These are phyloP conservation scores for Truncatella angustata DNA, from an alignment of 2,329 filamentous ascomycete genomes.

Conservation along the genomic window DNA sequence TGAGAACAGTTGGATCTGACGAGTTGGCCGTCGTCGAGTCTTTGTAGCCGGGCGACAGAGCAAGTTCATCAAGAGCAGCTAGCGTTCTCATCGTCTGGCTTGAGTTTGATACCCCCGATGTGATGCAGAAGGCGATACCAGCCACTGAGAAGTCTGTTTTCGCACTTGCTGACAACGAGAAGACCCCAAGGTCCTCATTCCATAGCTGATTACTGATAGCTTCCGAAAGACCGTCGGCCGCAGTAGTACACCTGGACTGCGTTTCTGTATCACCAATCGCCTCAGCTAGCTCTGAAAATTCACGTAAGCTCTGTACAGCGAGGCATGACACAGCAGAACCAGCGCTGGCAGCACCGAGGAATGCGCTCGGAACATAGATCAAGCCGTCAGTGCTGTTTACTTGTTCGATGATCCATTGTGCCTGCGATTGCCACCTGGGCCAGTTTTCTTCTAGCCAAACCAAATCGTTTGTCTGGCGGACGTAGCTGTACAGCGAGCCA, in stretches of 20 bases:
- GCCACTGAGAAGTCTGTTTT: constrained; percentile 13
- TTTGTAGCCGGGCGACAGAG: constrained; percentile 17
- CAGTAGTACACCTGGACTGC: neutral
- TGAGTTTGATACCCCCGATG: constrained; percentile 13
- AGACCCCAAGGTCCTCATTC: constrained; percentile 18
- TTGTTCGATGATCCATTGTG: constrained; percentile 13
- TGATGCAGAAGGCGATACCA: constrained; percentile 18
- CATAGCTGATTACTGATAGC: constrained; percentile 18
- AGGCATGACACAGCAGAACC: constrained; percentile 16
- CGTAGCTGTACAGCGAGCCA: constrained; percentile 14
- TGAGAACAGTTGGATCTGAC: constrained; percentile 17
- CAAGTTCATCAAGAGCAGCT: constrained; percentile 10
- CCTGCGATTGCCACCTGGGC: constrained; percentile 13
- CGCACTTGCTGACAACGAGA: constrained; percentile 7
- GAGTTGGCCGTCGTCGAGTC: constrained; percentile 14
- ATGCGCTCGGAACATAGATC: constrained; percentile 12
- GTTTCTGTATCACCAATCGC: constrained; percentile 17
- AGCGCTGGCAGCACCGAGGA: constrained; percentile 12
- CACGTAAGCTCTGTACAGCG: constrained; percentile 13
- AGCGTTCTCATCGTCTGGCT: constrained; percentile 12
- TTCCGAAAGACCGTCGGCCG: constrained; percentile 2
- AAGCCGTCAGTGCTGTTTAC: constrained; percentile 15
- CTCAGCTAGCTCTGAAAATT: constrained; percentile 13
- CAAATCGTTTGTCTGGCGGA: constrained; percentile 16
- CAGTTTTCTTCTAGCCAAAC: constrained; percentile 14